Evolutionary conservation across 208 protist species (phyloP), one percentile per base, ranked within the genome.

Genomic region (Wallacemonas sp.): DNA sequence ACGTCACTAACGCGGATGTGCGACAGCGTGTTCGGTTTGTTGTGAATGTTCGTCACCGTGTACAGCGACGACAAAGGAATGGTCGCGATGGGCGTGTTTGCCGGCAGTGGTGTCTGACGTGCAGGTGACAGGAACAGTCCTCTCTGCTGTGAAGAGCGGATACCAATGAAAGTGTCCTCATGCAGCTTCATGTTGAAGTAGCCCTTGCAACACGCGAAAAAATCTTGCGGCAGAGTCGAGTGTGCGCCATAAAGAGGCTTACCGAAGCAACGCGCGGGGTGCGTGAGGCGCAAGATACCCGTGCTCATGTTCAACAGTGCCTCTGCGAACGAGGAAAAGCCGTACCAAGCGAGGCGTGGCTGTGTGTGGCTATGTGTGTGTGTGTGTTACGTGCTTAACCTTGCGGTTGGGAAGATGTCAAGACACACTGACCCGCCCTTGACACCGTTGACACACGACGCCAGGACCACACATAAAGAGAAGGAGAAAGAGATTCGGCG

Each of bases 41-140:
- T 67, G 3, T 67, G 37, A 36, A 96, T 92, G 68, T 91, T 96
- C 6, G 66, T 69, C 10, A 79, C 57, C 0, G 81, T 89, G 76
- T 92, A 87, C 9, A 96, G 63, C 10, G 63, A 73, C 2, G 68
- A 29, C 13, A 96, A 71, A 8, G 90, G 90, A 50, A 96, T 89
- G 19, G 87, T 93, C 57, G 81, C 85, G 37, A 96, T 78, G 6
- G 83, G 79, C 46, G 44, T 59, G 73, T 96, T 96, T n/a, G 89
- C 68, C n/a, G 71, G 63, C 24, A 93, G 46, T 4, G 79, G 73
- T 29, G 58, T 34, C 6, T 26, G 37, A 24, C 68, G 66, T 17
- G 48, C 44, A 22, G 24, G 45, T 0, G 50, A 33, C 21, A 93
- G 72, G 57, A 96, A 96, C 13, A 96, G 73, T 24, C 90, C 90